Evolutionary conservation across 306 rosid species (phyloP).

Genomic region (Begonia peltatifolia): DNA sequence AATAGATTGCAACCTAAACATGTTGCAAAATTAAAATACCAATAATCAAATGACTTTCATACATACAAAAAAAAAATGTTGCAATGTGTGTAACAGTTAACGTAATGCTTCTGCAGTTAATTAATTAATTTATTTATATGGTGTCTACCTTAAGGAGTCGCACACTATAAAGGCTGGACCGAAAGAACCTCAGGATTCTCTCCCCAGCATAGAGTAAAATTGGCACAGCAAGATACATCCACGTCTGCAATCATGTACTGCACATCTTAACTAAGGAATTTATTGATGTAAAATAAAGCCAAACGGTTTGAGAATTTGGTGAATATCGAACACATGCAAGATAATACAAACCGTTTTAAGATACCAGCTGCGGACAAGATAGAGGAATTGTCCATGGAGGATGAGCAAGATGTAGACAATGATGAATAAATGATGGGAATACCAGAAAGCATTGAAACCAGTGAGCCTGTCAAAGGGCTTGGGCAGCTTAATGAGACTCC

Average conservation of each 20-base stretch:
- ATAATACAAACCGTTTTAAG: conserved; percentile 49
- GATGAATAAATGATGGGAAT: conserved; percentile 95
- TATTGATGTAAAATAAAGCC: background rate
- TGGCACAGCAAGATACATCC: conserved; percentile 91
- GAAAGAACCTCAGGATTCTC: conserved; percentile 72
- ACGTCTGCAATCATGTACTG: conserved; percentile 50
- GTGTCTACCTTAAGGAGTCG: conserved; percentile 68
- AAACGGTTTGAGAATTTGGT: background rate
- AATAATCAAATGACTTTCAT: conserved; percentile 3
- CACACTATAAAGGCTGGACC: conserved; percentile 76
- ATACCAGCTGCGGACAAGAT: conserved; percentile 61
- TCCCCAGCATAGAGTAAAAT: conserved; percentile 86
- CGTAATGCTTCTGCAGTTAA: too few species aligned
- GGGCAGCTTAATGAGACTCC: conserved; percentile 76
- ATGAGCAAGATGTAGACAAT: conserved; percentile 73
- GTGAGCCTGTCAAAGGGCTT: conserved; percentile 83
- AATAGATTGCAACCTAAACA: conserved; percentile 84
- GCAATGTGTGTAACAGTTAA: too few species aligned
- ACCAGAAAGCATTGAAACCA: conserved; percentile 97
- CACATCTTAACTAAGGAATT: conserved; percentile 7
- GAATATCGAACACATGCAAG: background rate
- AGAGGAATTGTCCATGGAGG: conserved; percentile 62
- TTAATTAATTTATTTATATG: background rate
- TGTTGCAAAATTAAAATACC: background rate
- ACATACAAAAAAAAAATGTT: background rate